Conservation (phyloP, 2,329 filamentous ascomycete species). For the Scedosporium boydii region DNA sequence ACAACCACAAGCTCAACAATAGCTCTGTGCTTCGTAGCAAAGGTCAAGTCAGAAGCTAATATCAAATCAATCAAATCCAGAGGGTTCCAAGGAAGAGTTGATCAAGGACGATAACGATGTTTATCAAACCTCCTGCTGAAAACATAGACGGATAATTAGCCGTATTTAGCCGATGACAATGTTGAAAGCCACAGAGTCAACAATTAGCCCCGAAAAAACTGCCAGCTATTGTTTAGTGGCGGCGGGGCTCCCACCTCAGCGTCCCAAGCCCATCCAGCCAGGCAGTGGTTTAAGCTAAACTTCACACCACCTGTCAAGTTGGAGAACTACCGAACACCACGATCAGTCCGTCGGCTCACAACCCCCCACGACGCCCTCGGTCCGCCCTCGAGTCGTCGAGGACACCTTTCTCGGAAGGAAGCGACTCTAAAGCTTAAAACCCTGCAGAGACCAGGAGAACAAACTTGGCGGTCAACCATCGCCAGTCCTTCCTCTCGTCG, state of each 20-base stretch:
- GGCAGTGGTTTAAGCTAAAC: neutral
- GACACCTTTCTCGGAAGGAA: neutral
- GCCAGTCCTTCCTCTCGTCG: neutral
- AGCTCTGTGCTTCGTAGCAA: no score
- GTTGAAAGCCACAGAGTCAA: neutral
- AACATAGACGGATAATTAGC: neutral
- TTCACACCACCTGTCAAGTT: slow-evolving; percentile 8
- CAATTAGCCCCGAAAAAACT: neutral
- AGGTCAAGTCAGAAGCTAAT: no score
- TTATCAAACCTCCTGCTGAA: neutral
- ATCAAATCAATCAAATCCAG: no score
- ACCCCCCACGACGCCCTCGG: neutral
- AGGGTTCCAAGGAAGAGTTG: no score
- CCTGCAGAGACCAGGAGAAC: neutral
- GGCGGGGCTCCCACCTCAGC: neutral
- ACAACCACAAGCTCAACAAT: no score
- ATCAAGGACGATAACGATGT: neutral
- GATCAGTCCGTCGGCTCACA: neutral
- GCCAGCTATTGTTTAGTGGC: neutral
- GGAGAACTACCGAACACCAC: neutral
- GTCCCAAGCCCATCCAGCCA: neutral
- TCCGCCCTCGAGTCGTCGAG: neutral
- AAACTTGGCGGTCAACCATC: neutral
- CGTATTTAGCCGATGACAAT: neutral
- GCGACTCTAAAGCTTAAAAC: neutral